Conservation (phyloP, 2,329 filamentous ascomycete genomes). For the Chaetomiaceae sp. region DNA sequence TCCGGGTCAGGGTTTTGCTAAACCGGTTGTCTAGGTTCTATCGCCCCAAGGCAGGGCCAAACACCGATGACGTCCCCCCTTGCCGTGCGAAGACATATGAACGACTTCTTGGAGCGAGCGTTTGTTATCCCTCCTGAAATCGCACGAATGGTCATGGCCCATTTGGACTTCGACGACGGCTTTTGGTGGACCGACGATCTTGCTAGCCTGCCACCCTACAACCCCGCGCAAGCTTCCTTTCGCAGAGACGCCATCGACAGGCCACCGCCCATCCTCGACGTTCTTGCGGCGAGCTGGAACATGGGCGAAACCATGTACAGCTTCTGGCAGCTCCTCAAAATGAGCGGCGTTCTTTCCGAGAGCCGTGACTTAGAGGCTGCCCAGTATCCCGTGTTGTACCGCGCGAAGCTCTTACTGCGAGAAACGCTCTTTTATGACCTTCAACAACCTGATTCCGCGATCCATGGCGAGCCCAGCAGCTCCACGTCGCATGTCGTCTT, state of each 20-base stretch:
- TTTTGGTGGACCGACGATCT: constrained; percentile 55
- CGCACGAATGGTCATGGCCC: constrained; percentile 36
- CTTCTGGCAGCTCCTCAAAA: constrained; percentile 46
- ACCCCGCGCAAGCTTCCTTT: constrained; percentile 35
- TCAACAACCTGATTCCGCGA: constrained; percentile 42
- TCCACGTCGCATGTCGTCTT: constrained; percentile 29
- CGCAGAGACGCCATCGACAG: constrained; percentile 34
- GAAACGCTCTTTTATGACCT: constrained; percentile 51
- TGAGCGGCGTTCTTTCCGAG: constrained; percentile 44
- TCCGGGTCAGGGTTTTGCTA: constrained; percentile 18
- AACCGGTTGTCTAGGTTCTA: constrained; percentile 32
- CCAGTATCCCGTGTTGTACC: constrained; percentile 45
- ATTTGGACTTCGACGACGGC: constrained; percentile 48
- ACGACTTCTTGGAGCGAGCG: constrained; percentile 44
- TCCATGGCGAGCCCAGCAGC: constrained; percentile 34
- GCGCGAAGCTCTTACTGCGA: constrained; percentile 49
- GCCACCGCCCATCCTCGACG: constrained; percentile 44
- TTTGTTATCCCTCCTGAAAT: constrained; percentile 39
- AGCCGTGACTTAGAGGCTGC: constrained; percentile 43
- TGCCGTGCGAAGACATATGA: constrained; percentile 43
- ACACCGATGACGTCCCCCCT: constrained; percentile 47
- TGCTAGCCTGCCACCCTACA: constrained; percentile 34
- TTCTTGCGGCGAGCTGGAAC: constrained; percentile 48
- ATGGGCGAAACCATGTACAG: constrained; percentile 43
- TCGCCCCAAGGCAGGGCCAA: constrained; percentile 43